phyloP scores from a whole-genome alignment of 371 early-diverging fungal species.

The Mortierella sp. region DNA sequence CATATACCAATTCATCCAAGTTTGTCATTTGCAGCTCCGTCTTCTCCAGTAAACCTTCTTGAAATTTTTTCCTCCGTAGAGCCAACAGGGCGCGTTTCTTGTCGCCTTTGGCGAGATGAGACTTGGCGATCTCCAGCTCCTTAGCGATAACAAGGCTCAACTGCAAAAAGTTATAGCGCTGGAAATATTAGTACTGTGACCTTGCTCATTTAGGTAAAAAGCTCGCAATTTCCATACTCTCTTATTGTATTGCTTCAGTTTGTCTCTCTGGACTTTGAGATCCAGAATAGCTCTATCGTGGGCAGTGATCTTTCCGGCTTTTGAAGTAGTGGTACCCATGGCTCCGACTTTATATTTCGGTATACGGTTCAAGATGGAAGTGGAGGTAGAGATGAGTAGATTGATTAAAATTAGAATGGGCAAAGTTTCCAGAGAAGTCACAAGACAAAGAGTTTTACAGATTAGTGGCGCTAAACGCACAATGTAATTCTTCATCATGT shows the following conservation, averaged over 20 bases:
- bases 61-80: constrained; percentile 94
- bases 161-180: constrained; percentile 49
- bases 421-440: too few relatives aligned
- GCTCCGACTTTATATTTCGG: not conserved
- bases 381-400: not conserved
- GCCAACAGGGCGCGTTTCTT: constrained; percentile 89
- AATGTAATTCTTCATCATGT: constrained; percentile 1
- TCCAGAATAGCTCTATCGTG: constrained; percentile 95
- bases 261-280: constrained; percentile 95
- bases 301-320: constrained; percentile 72
- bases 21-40: constrained; percentile 89
- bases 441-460: too few relatives aligned
- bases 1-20: constrained; percentile 85
- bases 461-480: too few relatives aligned
- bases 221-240: constrained; percentile 61
- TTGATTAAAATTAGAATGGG: not conserved
- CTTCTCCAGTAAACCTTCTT: constrained; percentile 86
- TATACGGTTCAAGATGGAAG: not conserved
- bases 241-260: constrained; percentile 90
- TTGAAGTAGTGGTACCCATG: constrained; percentile 44
- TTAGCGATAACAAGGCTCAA: constrained; percentile 72
- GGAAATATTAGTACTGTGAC: not conserved
- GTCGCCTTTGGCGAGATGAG: constrained; percentile 76
- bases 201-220: too few relatives aligned
- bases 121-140: constrained; percentile 76